These are phyloP conservation scores for Leccinum pachyderme DNA, from an alignment of 1,284 basidiomycete genomes.

Conservation along the genomic window DNA sequence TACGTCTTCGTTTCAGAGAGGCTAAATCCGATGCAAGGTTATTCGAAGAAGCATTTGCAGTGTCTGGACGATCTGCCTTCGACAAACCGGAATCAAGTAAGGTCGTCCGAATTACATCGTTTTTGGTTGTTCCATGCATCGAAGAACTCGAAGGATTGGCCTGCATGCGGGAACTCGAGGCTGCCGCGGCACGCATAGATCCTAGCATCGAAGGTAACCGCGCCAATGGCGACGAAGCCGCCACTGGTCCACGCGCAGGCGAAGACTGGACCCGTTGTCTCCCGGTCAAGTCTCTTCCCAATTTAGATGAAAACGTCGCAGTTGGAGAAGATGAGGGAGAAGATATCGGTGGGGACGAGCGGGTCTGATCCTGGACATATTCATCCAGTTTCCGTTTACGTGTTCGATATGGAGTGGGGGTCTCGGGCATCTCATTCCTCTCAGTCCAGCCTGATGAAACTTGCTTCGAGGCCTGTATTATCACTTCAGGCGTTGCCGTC, in stretches of 20 bases:
- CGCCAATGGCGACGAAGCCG: slow-evolving; percentile 3
- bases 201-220: slow-evolving; percentile 28
- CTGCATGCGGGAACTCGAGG: slow-evolving; percentile 2
- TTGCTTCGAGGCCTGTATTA: slow-evolving; percentile 6
- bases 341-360: slow-evolving; percentile 2
- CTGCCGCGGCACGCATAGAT: slow-evolving; percentile 13
- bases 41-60: background rate
- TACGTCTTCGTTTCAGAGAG: slow-evolving; percentile 50
- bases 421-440: slow-evolving; percentile 7
- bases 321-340: slow-evolving; percentile 23
- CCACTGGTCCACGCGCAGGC: background rate
- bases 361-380: slow-evolving; percentile 7
- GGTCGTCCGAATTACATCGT: background rate
- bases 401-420: slow-evolving; percentile 14
- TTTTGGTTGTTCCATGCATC: background rate
- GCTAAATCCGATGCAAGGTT: background rate
- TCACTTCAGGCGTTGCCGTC: background rate
- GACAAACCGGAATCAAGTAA: background rate
- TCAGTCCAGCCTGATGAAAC: background rate
- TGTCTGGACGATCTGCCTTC: background rate
- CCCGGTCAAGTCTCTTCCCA: background rate
- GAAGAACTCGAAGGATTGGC: background rate
- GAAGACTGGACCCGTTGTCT: slow-evolving; percentile 13
- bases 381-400: slow-evolving; percentile 28
- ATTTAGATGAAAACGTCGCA: slow-evolving; percentile 5